Base-by-base conservation (phyloP, 1,284 basidiomycete genomes). In the Neonothopanus nambi region DNA sequence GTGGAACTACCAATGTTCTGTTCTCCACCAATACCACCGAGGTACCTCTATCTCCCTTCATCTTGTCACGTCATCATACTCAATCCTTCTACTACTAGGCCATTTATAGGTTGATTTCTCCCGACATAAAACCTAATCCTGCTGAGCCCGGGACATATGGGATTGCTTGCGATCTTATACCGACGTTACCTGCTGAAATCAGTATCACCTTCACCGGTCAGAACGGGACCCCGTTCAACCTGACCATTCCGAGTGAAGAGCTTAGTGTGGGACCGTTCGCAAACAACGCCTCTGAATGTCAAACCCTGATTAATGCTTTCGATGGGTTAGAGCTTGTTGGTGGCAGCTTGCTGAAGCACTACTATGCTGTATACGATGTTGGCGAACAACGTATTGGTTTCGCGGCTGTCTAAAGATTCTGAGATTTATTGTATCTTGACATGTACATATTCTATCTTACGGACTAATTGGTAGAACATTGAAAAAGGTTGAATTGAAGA, bases 351-450 rank as follows among this genome's bases (percentile, higher is more conserved):
- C 65, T 82, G 56, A 81, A 82, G 66, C 80, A 82, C 60, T 82
- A 79, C 57, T 82, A 81, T 60, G 80, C 74, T 57, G 75, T 80
- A 13, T 81, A 77, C 78, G 80, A 82, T 63, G 67, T 81, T 30
- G 75, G 71, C 43, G 64, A 65, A 12, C 69, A 73, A 57, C 67
- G 76, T 20, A 65, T 82, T 63, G 80, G 80, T 3, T 82, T 83
- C 56, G 79, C 79, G 35, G 23, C 55, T 21, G 26, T 42, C 30
- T 33, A 13, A 33, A 13, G 30, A 33, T n/a, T n/a, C n/a, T n/a
- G n/a, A n/a, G n/a, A n/a, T n/a, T n/a, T n/a, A n/a, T n/a, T n/a
- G n/a, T n/a, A n/a, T n/a, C 30, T 11, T 33, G n/a, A 15, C 3
- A 15, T 11, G 38, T 48, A 33, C 30, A 28, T 33, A 33, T 2